Conservation (phyloP, 257 asterid species). For the Solanum tarapatanum region DNA sequence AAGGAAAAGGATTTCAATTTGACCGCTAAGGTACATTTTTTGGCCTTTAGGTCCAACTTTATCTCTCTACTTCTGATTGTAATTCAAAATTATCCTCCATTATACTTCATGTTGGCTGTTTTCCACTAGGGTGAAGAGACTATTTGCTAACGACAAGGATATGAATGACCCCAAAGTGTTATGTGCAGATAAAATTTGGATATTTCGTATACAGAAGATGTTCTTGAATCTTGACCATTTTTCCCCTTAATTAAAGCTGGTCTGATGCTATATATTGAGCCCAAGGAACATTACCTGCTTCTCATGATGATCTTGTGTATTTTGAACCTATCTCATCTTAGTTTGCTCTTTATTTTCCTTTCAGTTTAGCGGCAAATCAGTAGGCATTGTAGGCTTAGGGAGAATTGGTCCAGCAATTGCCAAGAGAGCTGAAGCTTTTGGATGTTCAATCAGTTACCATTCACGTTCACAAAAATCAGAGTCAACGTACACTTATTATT, state of each 20-base stretch:
- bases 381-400: conserved; percentile 65
- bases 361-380: conserved; percentile 64
- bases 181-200: not conserved
- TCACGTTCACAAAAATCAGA: conserved; percentile 42
- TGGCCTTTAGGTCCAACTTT: not conserved
- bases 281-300: not conserved
- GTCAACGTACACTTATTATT: conserved; percentile 29
- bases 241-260: not conserved
- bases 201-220: not conserved
- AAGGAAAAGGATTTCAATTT: conserved; percentile 26
- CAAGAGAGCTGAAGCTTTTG: conserved; percentile 62
- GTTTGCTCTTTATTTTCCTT: not conserved
- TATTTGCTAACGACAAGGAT: not conserved
- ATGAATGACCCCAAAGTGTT: not conserved
- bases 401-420: conserved; percentile 80
- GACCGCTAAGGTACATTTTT: conserved; percentile 34
- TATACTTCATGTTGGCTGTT: not conserved
- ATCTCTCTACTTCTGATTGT: not conserved
- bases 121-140: not conserved
- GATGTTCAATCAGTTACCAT: conserved; percentile 44
- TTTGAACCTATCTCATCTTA: not conserved
- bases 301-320: not conserved
- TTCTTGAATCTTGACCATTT: not conserved
- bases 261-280: not conserved
- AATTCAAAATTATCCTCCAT: not conserved